Base-by-base conservation (phyloP, 139 green algal genomes). In the Chlamydomonas incerta region DNA sequence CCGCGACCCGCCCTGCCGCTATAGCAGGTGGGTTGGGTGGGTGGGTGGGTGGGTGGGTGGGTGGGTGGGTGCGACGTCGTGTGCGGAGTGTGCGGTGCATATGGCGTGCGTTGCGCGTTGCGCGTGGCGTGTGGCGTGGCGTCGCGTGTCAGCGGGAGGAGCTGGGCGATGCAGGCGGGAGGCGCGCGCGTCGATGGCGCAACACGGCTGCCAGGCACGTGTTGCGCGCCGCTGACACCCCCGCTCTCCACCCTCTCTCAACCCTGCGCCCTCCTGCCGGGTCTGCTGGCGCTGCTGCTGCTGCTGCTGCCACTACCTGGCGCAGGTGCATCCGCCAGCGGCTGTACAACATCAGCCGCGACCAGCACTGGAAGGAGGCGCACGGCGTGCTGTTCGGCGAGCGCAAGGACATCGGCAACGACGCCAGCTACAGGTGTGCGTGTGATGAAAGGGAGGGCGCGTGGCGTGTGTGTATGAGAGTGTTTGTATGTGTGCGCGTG, bases 311-410 rank as follows among this genome's bases (percentile, higher is more conserved):
- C 13, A 9, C 9, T 67, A 9, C 26, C 2, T 13, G 60, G 24
- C 63, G 6, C 86, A 90, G 86, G 47, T 90, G 86, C 79, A 83
- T 90, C 35, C 80, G 88, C 8, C 88, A 92, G 85, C 69, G 3
- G 52, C 57, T 92, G 46, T 85, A 80, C 52, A 88, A 89, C 33
- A 29, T 90, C 34, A 74, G 72, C 87, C 79, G 71, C 29, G 33
- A 55, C 24, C 14, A 75, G 15, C 24, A 81, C 26, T 92, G 88
- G 88, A 67, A 63, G 34, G 73, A 80, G 17, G 69, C 68, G 80
- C 70, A 88, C 74, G 75, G 55, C 60, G 60, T 92, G 20, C 74
- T 41, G 66, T 90, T 74, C 66, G 88, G 88, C 28, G 60, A 85
- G 5, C 66, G 66, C 20, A 41, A 74, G 4, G 88, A 90, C 31